Evolutionary conservation across 257 asterid species (phyloP).

Genomic region (Perilla frutescens): DNA sequence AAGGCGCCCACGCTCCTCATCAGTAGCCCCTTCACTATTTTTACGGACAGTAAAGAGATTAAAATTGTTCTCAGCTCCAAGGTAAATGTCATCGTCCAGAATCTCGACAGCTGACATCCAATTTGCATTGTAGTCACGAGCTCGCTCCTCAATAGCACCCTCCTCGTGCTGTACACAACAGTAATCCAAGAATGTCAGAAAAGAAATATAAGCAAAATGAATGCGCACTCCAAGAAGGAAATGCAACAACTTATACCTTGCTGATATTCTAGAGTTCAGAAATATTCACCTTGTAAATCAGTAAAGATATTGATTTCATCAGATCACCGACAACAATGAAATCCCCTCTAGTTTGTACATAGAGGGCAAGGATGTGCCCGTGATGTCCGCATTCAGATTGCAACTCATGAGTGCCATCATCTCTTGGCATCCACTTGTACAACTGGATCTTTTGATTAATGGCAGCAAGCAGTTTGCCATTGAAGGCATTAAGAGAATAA

Average conservation of each 20-base stretch:
- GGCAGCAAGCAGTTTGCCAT: constrained; percentile 96
- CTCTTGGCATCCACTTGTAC: constrained; percentile 96
- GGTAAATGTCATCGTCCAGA: constrained; percentile 88
- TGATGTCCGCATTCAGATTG: constrained; percentile 99
- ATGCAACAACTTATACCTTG: neutral
- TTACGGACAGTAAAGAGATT: constrained; percentile 90
- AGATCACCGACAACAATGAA: constrained; percentile 96
- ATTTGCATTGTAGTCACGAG: constrained; percentile 95
- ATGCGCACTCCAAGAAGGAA: neutral
- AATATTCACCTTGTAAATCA: constrained; percentile 82
- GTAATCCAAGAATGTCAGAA: constrained; percentile 29
- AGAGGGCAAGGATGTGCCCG: constrained; percentile 96
- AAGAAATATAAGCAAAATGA: neutral
- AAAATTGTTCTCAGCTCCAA: constrained; percentile 89
- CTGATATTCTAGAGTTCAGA: neutral
- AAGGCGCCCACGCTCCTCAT: constrained; percentile 96
- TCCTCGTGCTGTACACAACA: constrained; percentile 74
- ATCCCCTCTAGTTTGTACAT: constrained; percentile 97
- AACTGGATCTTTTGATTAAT: constrained; percentile 95
- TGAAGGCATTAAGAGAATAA: constrained; percentile 90
- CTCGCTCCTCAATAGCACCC: constrained; percentile 99
- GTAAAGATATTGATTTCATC: constrained; percentile 93
- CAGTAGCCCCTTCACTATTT: constrained; percentile 95
- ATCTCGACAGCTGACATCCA: constrained; percentile 99
- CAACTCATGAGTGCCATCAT: constrained; percentile 87